Evolutionary conservation across 345 rosid genomes (phyloP).

Genomic region (Mercurialis annua): DNA sequence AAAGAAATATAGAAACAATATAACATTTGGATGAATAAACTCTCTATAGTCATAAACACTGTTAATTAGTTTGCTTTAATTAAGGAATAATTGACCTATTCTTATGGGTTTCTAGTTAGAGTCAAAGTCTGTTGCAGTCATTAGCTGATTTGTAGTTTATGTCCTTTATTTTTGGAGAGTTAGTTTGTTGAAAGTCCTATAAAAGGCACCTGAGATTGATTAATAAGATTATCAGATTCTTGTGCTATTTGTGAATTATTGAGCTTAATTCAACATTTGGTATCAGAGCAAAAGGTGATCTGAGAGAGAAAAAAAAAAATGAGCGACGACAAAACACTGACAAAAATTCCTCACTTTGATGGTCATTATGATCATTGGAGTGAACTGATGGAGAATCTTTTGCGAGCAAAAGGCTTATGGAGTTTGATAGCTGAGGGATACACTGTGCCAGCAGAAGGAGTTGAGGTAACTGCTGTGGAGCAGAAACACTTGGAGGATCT

Average conservation of each 20-base stretch:
- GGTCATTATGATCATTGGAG: conserved; percentile 10
- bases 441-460: not conserved
- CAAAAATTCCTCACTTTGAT: not conserved
- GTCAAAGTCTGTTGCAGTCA: not conserved
- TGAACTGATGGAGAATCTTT: conserved; percentile 16
- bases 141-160: not conserved
- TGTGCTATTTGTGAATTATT: too few species aligned
- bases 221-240: too few species aligned
- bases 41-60: conserved; percentile 17
- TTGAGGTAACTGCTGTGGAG: not conserved
- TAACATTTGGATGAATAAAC: conserved; percentile 15
- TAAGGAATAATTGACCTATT: too few species aligned
- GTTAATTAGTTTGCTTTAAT: not conserved
- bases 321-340: too few species aligned
- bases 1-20: conserved; percentile 10
- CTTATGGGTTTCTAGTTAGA: not conserved
- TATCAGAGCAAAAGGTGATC: too few species aligned
- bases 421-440: not conserved
- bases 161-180: too few species aligned
- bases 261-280: too few species aligned
- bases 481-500: not conserved
- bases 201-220: too few species aligned
- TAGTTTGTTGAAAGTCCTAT: too few species aligned
- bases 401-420: not conserved
- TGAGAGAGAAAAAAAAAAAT: too few species aligned